Conservation (phyloP, 73 alveolate species). For the Paramecium sexaurelia region DNA sequence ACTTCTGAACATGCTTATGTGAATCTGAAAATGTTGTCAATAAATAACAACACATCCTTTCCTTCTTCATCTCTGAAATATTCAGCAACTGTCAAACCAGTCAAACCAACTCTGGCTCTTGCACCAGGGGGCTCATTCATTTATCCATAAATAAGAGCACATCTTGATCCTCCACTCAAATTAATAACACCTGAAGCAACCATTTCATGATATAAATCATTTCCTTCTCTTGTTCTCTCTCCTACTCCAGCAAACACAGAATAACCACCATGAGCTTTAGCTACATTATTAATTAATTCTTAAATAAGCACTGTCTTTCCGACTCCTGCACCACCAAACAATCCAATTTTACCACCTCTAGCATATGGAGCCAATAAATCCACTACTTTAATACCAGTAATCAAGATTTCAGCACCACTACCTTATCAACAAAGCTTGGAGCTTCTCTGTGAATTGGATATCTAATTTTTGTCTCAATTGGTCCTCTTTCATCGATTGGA, state of each 20-base stretch:
- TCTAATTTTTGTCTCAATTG: constrained; percentile 77
- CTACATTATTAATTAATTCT: constrained; percentile 97
- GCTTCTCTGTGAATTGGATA: constrained; percentile 96
- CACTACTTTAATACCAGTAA: constrained; percentile 95
- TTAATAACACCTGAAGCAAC: constrained; percentile 81
- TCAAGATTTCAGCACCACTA: constrained; percentile 89
- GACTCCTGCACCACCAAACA: constrained; percentile 99
- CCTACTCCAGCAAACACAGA: constrained; percentile 99
- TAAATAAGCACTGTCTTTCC: constrained; percentile 97
- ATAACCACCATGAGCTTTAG: constrained; percentile 96
- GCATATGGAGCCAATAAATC: constrained; percentile 98
- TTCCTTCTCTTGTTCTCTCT: constrained; percentile 93
- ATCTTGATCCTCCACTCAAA: constrained; percentile 82
- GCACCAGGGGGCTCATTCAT: constrained; percentile 99
- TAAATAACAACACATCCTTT: constrained; percentile 97
- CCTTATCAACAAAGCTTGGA: constrained; percentile 94
- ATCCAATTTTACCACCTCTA: constrained; percentile 94
- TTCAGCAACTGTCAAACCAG: constrained; percentile 98
- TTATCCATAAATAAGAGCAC: constrained; percentile 97
- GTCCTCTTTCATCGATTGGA: constrained; percentile 97
- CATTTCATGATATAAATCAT: constrained; percentile 93
- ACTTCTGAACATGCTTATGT: constrained; percentile 98
- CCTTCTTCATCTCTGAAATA: constrained; percentile 98
- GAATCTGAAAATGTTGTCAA: constrained; percentile 98
- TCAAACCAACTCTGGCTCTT: constrained; percentile 96